Base-by-base conservation (phyloP, 1,284 basidiomycete species). In the Rhodotorula sp. region DNA sequence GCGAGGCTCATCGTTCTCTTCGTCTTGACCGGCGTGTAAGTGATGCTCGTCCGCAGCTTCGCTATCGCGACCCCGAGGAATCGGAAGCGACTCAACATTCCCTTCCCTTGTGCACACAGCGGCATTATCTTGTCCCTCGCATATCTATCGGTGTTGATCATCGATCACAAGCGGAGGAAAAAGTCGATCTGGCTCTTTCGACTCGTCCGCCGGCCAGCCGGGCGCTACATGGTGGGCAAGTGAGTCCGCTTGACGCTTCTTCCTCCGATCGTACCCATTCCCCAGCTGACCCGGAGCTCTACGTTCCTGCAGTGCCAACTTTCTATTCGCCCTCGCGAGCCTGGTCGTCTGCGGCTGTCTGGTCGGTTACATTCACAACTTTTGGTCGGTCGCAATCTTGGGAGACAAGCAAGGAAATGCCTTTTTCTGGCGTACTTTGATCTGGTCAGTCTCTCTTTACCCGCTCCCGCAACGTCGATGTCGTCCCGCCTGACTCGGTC, bases 161-260 rank as follows among this genome's bases (percentile, higher is more conserved):
- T 71, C 29, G 70, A 71, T 15, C 64, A 67, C 52, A 57, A 58
- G 6, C 51, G 70, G 16, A 52, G 70, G 15, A 49, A 43, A 18
- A 64, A 64, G 47, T 49, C 43, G 3, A 57, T 64, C 21, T 71
- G 70, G 70, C 62, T 71, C 15, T 71, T 58, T 46, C 31, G 58
- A 7, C 52, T 71, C 46, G 70, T 71, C 6, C 54, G 23, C 5
- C 65, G 70, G 4, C 58, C 65, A 1, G 61, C 60, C 26, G 70
- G 70, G 10, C 56, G 65, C 16, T 71, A 64, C 58, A 46, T 71
- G 26, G 66, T 71, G 48, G 70, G 62, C 39, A 68, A 68, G 69
- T 70, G 23, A 14, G 70, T 61, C 14, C n/a, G 2, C 7, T 16
- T 26, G 39, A 43, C 10, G 8, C 18, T 56, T 14, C 54, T 29